Evolutionary conservation across 2,329 filamentous ascomycete genomes (phyloP).

Genomic region (Trichoderma cornu-damae): DNA sequence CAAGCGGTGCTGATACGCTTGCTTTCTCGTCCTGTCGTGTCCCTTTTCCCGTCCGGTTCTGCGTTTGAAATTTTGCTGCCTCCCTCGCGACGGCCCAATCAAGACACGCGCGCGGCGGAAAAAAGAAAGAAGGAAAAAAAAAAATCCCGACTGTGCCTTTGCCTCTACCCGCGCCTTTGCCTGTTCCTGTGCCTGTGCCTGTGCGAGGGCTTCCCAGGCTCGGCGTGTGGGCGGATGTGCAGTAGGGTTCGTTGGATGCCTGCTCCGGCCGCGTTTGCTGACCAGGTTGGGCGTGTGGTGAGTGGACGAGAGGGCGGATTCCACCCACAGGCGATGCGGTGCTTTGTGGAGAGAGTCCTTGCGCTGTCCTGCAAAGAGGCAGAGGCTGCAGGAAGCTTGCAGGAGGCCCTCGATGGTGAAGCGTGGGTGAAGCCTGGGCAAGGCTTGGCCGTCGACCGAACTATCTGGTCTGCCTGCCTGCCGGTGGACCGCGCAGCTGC

Average conservation of each 20-base stretch:
- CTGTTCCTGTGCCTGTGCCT: background rate
- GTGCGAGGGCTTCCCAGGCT: background rate
- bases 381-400: constrained; percentile 18
- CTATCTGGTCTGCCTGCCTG: background rate
- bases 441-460: background rate
- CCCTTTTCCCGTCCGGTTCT: background rate
- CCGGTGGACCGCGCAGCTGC: background rate
- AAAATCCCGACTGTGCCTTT: background rate
- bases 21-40: background rate
- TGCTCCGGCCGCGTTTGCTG: background rate
- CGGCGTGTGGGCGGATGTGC: constrained; percentile 6
- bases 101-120: background rate
- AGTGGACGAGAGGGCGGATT: constrained; percentile 7
- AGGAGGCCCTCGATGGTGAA: background rate
- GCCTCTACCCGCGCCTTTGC: background rate
- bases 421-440: background rate
- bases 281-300: constrained; percentile 2
- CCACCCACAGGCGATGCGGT: constrained; percentile 1
- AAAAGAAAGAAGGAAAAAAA: too few relatives aligned
- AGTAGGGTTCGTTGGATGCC: constrained; percentile 14
- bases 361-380: constrained; percentile 15
- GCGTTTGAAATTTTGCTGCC: background rate
- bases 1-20: constrained; percentile 3
- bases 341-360: constrained; percentile 7
- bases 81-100: constrained; percentile 9